A percentile compares a stretch with the other conserved stretches of the same genome.
Conservation (phyloP, 352 stramenopile species). For the Phytophthora pluvialis region DNA sequence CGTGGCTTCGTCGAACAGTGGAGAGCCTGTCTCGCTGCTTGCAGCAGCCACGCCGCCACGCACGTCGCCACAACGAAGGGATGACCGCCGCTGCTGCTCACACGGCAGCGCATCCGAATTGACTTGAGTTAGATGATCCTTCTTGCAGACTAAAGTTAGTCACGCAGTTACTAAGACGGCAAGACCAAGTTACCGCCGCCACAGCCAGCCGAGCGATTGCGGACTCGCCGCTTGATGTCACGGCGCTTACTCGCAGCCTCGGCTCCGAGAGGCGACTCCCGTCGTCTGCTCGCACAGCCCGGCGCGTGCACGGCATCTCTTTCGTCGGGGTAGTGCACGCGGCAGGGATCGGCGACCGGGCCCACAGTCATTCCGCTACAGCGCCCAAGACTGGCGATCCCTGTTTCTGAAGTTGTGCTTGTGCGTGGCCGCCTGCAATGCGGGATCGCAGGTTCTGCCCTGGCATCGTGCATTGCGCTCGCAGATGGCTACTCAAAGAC, state of each 20-base stretch:
- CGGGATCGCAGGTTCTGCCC: slow-evolving; percentile 21
- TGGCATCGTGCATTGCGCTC: slow-evolving; percentile 13
- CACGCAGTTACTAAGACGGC: no score
- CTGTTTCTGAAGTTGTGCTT: slow-evolving; percentile 32
- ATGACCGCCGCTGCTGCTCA: background rate
- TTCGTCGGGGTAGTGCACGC: slow-evolving; percentile 18
- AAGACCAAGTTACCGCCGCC: background rate
- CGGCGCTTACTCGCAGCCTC: no score
- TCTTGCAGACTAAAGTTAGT: slow-evolving; percentile 21
- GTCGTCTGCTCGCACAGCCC: slow-evolving; percentile 13
- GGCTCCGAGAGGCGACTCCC: background rate
- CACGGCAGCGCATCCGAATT: background rate
- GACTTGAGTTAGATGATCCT: slow-evolving; percentile 11
- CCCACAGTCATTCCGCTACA: slow-evolving; percentile 36
- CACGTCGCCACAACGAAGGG: slow-evolving; percentile 6
- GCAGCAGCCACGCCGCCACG: background rate
- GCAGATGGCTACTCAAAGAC: slow-evolving; percentile 34
- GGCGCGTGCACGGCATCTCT: slow-evolving; percentile 21
- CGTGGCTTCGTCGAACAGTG: no score
- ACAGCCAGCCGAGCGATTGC: background rate
- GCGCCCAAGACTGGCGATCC: background rate
- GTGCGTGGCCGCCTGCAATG: slow-evolving; percentile 6
- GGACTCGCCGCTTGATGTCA: no score
- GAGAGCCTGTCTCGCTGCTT: slow-evolving; percentile 3
- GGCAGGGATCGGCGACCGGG: background rate